Base-by-base conservation (phyloP, 2,329 filamentous ascomycete genomes). In the Mycogone perniciosa region DNA sequence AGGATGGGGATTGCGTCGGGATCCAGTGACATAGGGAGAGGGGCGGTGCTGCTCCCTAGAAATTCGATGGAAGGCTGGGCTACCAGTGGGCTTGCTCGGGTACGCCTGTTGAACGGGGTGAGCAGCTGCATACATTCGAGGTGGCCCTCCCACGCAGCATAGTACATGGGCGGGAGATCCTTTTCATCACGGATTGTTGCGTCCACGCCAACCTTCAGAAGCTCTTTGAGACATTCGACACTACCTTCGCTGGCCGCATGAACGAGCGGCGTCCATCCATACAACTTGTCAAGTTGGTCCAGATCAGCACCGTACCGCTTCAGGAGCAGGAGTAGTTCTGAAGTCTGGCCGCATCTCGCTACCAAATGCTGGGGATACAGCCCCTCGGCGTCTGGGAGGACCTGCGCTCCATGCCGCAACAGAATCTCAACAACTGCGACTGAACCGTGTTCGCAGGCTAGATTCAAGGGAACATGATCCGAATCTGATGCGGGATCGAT, bases 321-420 rank as follows among this genome's bases (percentile, higher is more conserved):
- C 9, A 99, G 76, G 37, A 96, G 76, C 10, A 91, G 72, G 8
- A 97, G 76, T 30, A 96, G 79, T 49, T 88, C 78, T 1, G 90
- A 87, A 1, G 84, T 87, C 62, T 91, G 85, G 3, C 89, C 89
- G 31, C 92, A 93, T 50, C 93, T 81, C 27, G 93, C 92, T 20
- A 97, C 92, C 33, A 97, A 80, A 70, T 99, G 93, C 65, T 97
- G 93, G n/a, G 93, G 93, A 64, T 89, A 99, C 8, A 99, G 75
- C 1, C 93, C 93, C 73, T 99, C 93, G 2, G 93, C 93, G 69
- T 99, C 93, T 7, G 93, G 85, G n/a, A 96, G 74, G 53, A 99
- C 86, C 51, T 81, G 78, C 5, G 92, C 89, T 7, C 86, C 84
- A 58, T 88, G 83, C 60, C 88, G 84, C 46, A 99, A 75, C 1